These are phyloP conservation scores for Mycena rebaudengoi DNA, from an alignment of 768 basidiomycete species.

Conservation along the genomic window DNA sequence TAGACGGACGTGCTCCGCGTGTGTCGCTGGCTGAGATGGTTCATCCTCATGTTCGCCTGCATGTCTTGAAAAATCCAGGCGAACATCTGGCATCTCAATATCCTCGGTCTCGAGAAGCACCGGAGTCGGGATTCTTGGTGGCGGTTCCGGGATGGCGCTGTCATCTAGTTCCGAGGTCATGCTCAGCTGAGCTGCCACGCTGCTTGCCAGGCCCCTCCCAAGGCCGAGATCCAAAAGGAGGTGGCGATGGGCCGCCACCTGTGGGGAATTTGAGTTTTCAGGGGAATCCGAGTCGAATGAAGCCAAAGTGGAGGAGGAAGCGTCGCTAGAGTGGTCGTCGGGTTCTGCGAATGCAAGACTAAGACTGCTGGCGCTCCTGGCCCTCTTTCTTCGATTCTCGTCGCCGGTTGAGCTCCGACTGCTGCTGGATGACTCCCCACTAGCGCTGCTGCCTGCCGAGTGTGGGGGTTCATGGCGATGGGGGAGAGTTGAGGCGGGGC, in stretches of 20 bases:
- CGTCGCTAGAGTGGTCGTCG: conserved; percentile 45
- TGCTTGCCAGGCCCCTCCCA: conserved; percentile 21
- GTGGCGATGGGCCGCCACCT: conserved; percentile 17
- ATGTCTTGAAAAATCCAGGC: conserved; percentile 25
- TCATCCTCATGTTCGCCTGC: conserved; percentile 31
- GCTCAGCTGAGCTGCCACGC: conserved; percentile 23
- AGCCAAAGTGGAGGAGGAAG: conserved; percentile 46
- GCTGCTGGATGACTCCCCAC: conserved; percentile 2
- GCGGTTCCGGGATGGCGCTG: conserved; percentile 25
- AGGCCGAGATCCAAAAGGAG: conserved; percentile 19
- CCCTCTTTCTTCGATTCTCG: conserved; percentile 65
- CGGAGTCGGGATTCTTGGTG: conserved; percentile 54
- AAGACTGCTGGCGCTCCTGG: conserved; percentile 60
- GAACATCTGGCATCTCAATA: conserved; percentile 59
- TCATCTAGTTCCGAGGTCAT: conserved; percentile 17
- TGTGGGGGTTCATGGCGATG: conserved; percentile 9
- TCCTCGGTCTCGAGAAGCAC: conserved; percentile 50
- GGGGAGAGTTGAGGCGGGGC: conserved; percentile 37
- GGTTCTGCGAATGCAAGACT: too few relatives aligned
- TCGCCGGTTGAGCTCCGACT: conserved; percentile 36
- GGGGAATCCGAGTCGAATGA: conserved; percentile 27
- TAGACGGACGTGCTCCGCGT: conserved; percentile 50
- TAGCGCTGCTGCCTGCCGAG: conserved; percentile 14
- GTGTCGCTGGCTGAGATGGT: conserved; percentile 8
- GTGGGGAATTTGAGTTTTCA: conserved; percentile 11